Evolutionary conservation across 805 yeast genomes (phyloP).

Genomic region (Lachancea quebecensis): DNA sequence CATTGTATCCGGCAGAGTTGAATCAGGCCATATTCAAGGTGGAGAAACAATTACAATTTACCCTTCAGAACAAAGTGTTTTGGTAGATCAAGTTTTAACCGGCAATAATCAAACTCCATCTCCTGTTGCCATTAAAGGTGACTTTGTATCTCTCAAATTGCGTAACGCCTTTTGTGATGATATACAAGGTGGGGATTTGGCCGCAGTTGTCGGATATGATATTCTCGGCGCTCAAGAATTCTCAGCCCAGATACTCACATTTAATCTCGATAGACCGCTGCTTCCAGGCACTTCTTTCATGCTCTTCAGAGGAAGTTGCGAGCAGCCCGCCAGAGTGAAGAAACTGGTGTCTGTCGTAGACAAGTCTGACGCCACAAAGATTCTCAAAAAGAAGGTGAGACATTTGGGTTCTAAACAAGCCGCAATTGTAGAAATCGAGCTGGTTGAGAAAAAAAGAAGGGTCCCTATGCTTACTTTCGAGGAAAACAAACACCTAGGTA

Average conservation of each 20-base stretch:
- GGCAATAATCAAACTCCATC: slow-evolving; percentile 18
- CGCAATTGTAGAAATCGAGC: slow-evolving; percentile 93
- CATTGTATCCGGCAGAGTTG: slow-evolving; percentile 55
- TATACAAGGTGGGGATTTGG: slow-evolving; percentile 62
- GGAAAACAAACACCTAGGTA: slow-evolving; percentile 88
- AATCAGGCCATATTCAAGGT: slow-evolving; percentile 60
- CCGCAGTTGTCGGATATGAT: slow-evolving; percentile 41
- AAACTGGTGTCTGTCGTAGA: slow-evolving; percentile 55
- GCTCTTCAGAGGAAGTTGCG: slow-evolving; percentile 67
- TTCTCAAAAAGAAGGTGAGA: slow-evolving; percentile 88
- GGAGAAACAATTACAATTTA: slow-evolving; percentile 57
- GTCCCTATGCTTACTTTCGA: slow-evolving; percentile 83
- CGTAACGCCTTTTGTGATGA: slow-evolving; percentile 34
- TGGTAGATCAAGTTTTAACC: slow-evolving; percentile 33
- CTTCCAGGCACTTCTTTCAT: slow-evolving; percentile 75
- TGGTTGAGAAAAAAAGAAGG: slow-evolving; percentile 88
- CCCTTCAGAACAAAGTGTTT: slow-evolving; percentile 41
- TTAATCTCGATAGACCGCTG: slow-evolving; percentile 64
- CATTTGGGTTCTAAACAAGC: slow-evolving; percentile 91
- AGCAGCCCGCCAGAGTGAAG: slow-evolving; percentile 60
- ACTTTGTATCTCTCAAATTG: slow-evolving; percentile 42
- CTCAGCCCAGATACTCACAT: slow-evolving; percentile 52
- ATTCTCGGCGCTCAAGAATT: slow-evolving; percentile 44
- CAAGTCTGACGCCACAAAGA: slow-evolving; percentile 71
- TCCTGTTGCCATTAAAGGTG: slow-evolving; percentile 46